Percentiles rank a stretch among this genome's conserved stretches.
phyloP scores from a whole-genome alignment of 2,329 filamentous ascomycete species.

The Hypocrella siamensis region DNA sequence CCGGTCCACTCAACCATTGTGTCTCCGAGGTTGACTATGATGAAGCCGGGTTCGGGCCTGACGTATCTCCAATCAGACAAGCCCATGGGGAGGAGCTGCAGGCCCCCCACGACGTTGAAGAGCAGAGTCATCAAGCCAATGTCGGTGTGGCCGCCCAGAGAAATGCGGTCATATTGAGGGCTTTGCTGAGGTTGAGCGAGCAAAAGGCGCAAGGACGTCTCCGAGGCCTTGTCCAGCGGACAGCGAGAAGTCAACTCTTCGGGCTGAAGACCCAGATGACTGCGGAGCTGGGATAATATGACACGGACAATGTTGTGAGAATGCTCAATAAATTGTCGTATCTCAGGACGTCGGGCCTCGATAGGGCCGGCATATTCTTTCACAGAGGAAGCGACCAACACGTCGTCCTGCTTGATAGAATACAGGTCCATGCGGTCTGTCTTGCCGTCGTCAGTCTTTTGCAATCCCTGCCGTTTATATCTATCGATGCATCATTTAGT shows the following conservation, averaged over 20 bases:
- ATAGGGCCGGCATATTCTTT: neutral
- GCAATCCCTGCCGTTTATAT: neutral
- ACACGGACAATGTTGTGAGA: neutral
- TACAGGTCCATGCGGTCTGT: neutral
- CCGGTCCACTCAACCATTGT: slow-evolving; percentile 17
- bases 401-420: neutral
- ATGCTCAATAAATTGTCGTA: neutral
- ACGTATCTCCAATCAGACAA: slow-evolving; percentile 16
- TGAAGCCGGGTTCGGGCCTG: slow-evolving; percentile 14
- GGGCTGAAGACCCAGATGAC: neutral
- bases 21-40: slow-evolving; percentile 21
- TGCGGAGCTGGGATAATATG: neutral
- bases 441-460: neutral
- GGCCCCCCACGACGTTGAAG: slow-evolving; percentile 21
- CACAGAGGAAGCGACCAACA: neutral
- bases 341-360: neutral
- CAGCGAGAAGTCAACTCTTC: neutral
- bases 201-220: neutral
- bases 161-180: neutral
- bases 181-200: neutral
- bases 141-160: slow-evolving; percentile 18
- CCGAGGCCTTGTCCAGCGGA: neutral
- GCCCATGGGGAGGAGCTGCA: slow-evolving; percentile 18
- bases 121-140: slow-evolving; percentile 21
- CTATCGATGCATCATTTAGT: neutral